Percentiles rank a stretch among this genome's conserved stretches.
Conservation (phyloP, 2,329 filamentous ascomycete genomes). For the Simplicillium aogashimaense region DNA sequence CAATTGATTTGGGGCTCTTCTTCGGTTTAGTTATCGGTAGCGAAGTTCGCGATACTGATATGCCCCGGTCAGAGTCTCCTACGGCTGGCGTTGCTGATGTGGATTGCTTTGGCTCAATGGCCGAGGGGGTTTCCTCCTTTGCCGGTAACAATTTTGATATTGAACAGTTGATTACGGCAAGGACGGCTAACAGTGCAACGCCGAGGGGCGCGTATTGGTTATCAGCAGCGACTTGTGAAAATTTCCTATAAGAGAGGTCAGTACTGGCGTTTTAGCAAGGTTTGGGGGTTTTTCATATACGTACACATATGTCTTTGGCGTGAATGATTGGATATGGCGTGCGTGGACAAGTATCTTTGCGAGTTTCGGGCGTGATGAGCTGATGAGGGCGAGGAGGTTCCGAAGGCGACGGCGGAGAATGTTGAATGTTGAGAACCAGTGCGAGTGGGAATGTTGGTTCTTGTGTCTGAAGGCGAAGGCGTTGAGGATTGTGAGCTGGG, state of each 20-base stretch:
- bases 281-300: conserved; percentile 7
- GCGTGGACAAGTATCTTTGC: neutral
- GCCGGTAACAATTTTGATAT: conserved; percentile 24
- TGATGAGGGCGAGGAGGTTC: conserved; percentile 34
- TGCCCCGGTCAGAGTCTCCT: conserved; percentile 10
- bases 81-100: neutral
- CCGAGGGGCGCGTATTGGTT: conserved; percentile 65
- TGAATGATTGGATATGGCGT: conserved; percentile 6
- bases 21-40: conserved; percentile 13
- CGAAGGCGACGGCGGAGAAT: conserved; percentile 58
- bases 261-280: too few species aligned
- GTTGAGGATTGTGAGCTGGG: conserved; percentile 43
- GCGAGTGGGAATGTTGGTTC: conserved; percentile 75
- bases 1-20: conserved; percentile 26
- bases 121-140: conserved; percentile 1
- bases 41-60: neutral
- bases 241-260: conserved; percentile 34
- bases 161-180: conserved; percentile 47
- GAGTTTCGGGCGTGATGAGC: conserved; percentile 9
- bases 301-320: conserved; percentile 26
- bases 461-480: conserved; percentile 75
- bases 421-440: conserved; percentile 71
- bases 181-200: conserved; percentile 53
- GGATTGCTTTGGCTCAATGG: neutral
- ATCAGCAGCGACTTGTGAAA: conserved; percentile 62